Base-by-base conservation (phyloP, 495 filamentous ascomycete genomes). In the Penicillium argentinense region DNA sequence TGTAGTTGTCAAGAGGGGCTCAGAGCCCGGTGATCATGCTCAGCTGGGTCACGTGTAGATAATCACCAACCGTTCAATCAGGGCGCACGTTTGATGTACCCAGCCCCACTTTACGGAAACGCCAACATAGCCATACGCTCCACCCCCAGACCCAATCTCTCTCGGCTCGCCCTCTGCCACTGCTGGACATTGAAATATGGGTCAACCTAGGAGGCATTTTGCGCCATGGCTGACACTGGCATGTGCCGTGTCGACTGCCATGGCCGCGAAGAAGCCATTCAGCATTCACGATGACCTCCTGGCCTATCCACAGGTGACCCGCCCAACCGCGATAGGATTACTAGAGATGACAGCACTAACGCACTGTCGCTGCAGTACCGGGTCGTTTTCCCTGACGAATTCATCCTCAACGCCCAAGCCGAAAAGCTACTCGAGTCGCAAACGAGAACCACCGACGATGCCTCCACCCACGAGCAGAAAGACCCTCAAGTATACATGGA, bases 221-320 rank as follows among this genome's bases (percentile, higher is more conserved):
- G 26, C 57, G 21, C 54, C 66, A 13, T 64, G 64, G 46, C 56
- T 73, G 7, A 49, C 53, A 19, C 47, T 73, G 32, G 54, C 58
- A 19, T 68, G 57, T 33, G 66, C 73, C 43, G 69, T 59, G 11
- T 62, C 69, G 4, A 64, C 61, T 33, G 73, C 68, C 19, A 67
- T 72, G 50, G 83, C 80, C 4, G 73, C 65, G 47, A 80, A 77
- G 47, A 74, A 74, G 57, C 69, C 79, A 21, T 91, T 91, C 69
- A 89, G 82, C 57, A 85, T 96, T 24, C 82, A 95, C 57, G 91
- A 97, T 60, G 93, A 98, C 64, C 64, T 98, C 8, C 75, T 96
- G 26, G 92, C 93, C 16, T 89, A 86, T 73, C 93, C 93, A 19
- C 93, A 97, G 74, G 90, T 95, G 68, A 24, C 72, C 62, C 39